Conservation (phyloP, 495 filamentous ascomycete species). For the Penicillium parvum region DNA sequence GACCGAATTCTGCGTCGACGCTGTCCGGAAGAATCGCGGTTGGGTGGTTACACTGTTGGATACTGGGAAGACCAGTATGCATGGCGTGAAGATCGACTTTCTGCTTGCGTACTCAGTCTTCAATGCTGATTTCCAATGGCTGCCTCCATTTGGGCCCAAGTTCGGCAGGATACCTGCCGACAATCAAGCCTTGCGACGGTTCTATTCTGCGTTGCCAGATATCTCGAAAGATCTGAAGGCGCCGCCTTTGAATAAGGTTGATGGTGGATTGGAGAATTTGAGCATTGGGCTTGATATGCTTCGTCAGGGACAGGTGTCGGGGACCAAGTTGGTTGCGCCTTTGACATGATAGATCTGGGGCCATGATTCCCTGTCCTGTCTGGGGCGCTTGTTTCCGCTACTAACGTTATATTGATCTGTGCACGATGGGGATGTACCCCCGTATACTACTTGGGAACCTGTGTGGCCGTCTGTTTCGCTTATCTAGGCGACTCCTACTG, state of each 20-base stretch:
- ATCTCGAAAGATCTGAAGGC: constrained; percentile 5
- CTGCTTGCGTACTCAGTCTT: constrained; percentile 19
- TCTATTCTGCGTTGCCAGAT: constrained; percentile 10
- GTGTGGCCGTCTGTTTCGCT: too few species aligned
- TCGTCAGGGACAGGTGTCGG: constrained; percentile 13
- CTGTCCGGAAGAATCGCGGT: constrained; percentile 6
- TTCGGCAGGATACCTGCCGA: constrained; percentile 12
- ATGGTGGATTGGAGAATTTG: constrained; percentile 9
- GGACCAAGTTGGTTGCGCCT: constrained; percentile 13
- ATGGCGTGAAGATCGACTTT: constrained; percentile 10
- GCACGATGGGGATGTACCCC: too few species aligned
- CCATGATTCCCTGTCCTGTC: too few species aligned
- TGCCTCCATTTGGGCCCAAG: constrained; percentile 18
- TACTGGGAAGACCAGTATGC: constrained; percentile 4
- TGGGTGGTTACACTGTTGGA: constrained; percentile 18
- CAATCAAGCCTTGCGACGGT: constrained; percentile 8
- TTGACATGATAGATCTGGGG: neutral
- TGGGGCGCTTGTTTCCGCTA: too few species aligned
- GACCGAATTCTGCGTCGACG: constrained; percentile 16
- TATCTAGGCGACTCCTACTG: too few species aligned
- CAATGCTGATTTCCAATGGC: constrained; percentile 13
- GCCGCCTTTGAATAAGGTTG: constrained; percentile 8
- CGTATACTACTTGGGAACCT: too few species aligned
- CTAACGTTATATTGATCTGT: too few species aligned
- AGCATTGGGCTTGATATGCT: constrained; percentile 11